These are phyloP conservation scores for Paracoccidioides lutzii DNA, from an alignment of 2,329 filamentous ascomycete genomes.

Conservation along the genomic window DNA sequence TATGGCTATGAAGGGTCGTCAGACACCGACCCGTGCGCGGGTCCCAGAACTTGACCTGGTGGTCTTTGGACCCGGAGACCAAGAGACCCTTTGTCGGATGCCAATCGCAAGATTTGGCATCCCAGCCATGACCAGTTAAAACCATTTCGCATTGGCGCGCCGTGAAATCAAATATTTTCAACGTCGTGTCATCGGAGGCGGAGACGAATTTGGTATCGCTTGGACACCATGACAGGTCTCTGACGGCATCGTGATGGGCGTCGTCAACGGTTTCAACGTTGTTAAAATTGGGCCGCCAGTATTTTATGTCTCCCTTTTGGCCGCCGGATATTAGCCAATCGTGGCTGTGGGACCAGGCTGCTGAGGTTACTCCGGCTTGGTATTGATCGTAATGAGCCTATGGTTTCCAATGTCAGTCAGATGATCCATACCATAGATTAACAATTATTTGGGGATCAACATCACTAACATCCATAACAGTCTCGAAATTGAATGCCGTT, in stretches of 20 bases:
- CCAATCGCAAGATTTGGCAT: constrained; percentile 95
- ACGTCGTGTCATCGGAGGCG: constrained; percentile 79
- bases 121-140: constrained; percentile 91
- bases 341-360: constrained; percentile 75
- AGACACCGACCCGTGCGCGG: constrained; percentile 81
- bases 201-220: constrained; percentile 95
- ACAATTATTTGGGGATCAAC: no score
- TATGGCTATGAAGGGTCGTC: constrained; percentile 90
- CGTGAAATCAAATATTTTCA: constrained; percentile 96
- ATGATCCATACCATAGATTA: no score
- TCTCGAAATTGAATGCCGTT: constrained; percentile 98
- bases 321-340: constrained; percentile 96
- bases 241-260: constrained; percentile 77
- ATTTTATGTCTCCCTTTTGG: constrained; percentile 90
- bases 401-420: neutral
- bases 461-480: constrained; percentile 69
- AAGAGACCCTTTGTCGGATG: constrained; percentile 88
- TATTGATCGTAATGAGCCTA: constrained; percentile 59
- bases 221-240: constrained; percentile 85
- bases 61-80: constrained; percentile 94
- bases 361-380: constrained; percentile 32
- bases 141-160: constrained; percentile 70
- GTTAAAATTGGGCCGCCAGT: constrained; percentile 99
- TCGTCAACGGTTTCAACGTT: constrained; percentile 83
- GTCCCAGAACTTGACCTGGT: constrained; percentile 96